Conservation (phyloP, 306 rosid species). For the Cucurbita ficifolia region DNA sequence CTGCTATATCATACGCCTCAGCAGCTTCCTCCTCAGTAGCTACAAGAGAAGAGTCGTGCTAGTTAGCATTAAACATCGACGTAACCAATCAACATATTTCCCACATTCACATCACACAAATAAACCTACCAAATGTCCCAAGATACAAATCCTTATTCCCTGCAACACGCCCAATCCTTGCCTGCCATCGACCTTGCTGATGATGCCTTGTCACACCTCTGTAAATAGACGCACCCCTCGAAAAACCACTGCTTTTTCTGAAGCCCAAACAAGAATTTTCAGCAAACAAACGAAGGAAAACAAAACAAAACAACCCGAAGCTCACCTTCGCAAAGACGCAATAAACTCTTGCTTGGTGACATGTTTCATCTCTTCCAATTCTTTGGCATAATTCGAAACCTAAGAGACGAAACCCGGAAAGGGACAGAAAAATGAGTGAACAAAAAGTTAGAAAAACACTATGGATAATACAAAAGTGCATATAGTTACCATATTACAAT, state of each 20-base stretch:
- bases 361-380: conserved; percentile 81
- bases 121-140: conserved; percentile 68
- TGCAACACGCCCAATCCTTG: conserved; percentile 96
- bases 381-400: conserved; percentile 61
- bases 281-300: neutral
- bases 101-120: neutral
- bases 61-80: neutral
- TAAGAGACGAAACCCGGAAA: conserved; percentile 7
- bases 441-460: neutral
- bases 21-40: conserved; percentile 99
- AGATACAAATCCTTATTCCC: conserved; percentile 92
- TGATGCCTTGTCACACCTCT: conserved; percentile 98
- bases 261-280: neutral
- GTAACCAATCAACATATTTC: too few species aligned
- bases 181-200: conserved; percentile 99
- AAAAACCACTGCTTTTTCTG: conserved; percentile 98
- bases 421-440: neutral
- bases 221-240: conserved; percentile 89
- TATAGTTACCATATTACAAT: neutral
- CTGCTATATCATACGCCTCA: conserved; percentile 90
- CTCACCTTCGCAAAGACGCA: conserved; percentile 81
- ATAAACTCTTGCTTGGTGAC: conserved; percentile 92
- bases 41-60: conserved; percentile 10
- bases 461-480: neutral
- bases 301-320: neutral